Evolutionary conservation across 176 grass and related monocot species (phyloP).

Genomic region (Phyllostachys edulis): DNA sequence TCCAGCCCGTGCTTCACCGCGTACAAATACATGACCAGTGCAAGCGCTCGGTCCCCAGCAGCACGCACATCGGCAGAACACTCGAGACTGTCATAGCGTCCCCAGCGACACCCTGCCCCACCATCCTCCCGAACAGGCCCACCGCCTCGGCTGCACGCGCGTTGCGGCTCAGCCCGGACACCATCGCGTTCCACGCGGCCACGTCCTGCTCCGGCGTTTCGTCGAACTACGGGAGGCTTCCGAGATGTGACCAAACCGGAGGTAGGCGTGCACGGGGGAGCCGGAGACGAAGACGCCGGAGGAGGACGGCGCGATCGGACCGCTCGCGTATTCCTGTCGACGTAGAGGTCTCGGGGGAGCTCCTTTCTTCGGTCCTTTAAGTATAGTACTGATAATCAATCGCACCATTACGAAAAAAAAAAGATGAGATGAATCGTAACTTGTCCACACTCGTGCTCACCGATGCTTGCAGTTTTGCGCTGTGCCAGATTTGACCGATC

Average conservation of each 20-base stretch:
- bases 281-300: constrained; percentile 38
- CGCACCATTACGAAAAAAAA: no score
- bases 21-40: constrained; percentile 43
- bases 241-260: constrained; percentile 23
- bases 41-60: constrained; percentile 39
- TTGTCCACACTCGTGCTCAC: no score
- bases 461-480: no score
- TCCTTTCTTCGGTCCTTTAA: no score
- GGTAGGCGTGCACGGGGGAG: constrained; percentile 52
- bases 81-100: constrained; percentile 53
- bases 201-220: constrained; percentile 30
- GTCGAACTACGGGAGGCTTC: constrained; percentile 38
- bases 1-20: constrained; percentile 48
- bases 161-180: constrained; percentile 54
- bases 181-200: constrained; percentile 57
- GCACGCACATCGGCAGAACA: constrained; percentile 50
- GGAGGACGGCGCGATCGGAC: no score
- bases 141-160: constrained; percentile 29
- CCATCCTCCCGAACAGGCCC: constrained; percentile 50
- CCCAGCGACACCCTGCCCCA: constrained; percentile 18
- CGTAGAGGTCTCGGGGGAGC: no score
- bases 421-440: no score
- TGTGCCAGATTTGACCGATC: no score
- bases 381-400: no score
- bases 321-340: no score